phyloP scores from a whole-genome alignment of 2,329 filamentous ascomycete species.

The Clonostachys rhizophaga region DNA sequence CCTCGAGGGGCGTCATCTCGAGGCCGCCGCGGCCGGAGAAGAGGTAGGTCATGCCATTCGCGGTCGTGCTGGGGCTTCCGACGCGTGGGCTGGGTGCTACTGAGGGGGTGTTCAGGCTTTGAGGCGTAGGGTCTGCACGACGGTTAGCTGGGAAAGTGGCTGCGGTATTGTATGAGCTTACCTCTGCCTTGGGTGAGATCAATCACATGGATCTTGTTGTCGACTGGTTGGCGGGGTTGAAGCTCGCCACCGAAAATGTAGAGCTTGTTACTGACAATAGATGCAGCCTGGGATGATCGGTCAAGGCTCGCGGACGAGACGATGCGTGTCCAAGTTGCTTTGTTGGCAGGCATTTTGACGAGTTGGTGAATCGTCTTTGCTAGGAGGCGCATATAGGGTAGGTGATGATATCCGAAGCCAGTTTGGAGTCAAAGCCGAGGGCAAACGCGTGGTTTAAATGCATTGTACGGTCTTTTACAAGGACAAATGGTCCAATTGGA shows the following conservation, averaged over 20 bases:
- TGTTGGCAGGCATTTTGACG: no score
- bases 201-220: conserved; percentile 38
- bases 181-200: conserved; percentile 9
- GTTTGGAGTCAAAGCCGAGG: no score
- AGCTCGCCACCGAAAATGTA: conserved; percentile 49
- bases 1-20: conserved; percentile 55
- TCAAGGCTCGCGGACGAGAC: conserved; percentile 24
- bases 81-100: conserved; percentile 47
- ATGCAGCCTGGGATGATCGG: conserved; percentile 44
- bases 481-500: no score
- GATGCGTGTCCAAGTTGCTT: conserved; percentile 14
- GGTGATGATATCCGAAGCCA: no score
- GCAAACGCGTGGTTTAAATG: no score
- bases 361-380: no score
- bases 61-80: conserved; percentile 40
- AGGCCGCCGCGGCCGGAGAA: conserved; percentile 60
- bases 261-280: conserved; percentile 27
- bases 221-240: conserved; percentile 41
- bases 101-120: conserved; percentile 9
- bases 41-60: conserved; percentile 46
- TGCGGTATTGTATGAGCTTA: no score
- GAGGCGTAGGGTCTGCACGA: background rate
- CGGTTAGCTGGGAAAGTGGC: no score
- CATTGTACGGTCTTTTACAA: no score
- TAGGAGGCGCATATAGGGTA: no score